A percentile compares a stretch with the other conserved stretches of the same genome.
These are phyloP conservation scores for Allomyces javanicus DNA, from an alignment of 192 early-diverging fungal species.

Conservation along the genomic window DNA sequence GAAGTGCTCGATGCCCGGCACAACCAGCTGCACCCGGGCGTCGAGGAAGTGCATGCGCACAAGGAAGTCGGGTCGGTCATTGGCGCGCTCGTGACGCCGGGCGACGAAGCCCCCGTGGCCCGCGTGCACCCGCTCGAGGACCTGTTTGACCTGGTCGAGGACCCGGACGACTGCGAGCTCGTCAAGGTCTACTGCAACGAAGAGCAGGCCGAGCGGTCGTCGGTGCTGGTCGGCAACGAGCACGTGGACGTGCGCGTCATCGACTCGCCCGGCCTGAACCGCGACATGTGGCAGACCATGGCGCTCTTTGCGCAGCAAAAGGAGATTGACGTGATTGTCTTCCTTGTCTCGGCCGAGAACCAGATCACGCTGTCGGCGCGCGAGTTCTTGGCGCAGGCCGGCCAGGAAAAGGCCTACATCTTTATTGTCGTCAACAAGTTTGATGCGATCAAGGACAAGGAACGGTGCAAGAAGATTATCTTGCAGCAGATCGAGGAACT, in stretches of 20 bases:
- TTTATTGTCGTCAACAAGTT: slow-evolving; percentile 98
- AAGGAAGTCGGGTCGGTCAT: slow-evolving; percentile 41
- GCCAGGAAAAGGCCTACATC: slow-evolving; percentile 96
- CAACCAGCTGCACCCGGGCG: slow-evolving; percentile 38
- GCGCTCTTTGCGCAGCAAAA: slow-evolving; percentile 92
- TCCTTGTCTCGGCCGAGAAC: slow-evolving; percentile 97
- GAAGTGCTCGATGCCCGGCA: slow-evolving; percentile 86
- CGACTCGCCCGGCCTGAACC: slow-evolving; percentile 95
- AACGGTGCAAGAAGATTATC: slow-evolving; percentile 81
- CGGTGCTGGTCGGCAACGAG: not conserved
- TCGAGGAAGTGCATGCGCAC: slow-evolving; percentile 88
- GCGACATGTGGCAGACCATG: slow-evolving; percentile 93
- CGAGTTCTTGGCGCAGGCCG: slow-evolving; percentile 88
- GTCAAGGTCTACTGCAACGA: slow-evolving; percentile 86
- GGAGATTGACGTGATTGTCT: slow-evolving; percentile 97
- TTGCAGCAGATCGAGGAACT: slow-evolving; percentile 92
- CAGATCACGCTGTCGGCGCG: slow-evolving; percentile 83
- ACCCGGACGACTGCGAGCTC: slow-evolving; percentile 64
- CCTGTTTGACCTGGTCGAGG: slow-evolving; percentile 55
- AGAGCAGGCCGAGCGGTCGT: slow-evolving; percentile 1
- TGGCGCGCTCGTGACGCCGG: not conserved
- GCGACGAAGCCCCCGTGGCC: slow-evolving; percentile 13
- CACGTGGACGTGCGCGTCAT: slow-evolving; percentile 83
- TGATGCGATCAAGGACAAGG: slow-evolving; percentile 82
- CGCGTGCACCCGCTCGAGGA: slow-evolving; percentile 50